Evolutionary conservation across 306 rosid species (phyloP).

Genomic region (Arachis hypogaea): DNA sequence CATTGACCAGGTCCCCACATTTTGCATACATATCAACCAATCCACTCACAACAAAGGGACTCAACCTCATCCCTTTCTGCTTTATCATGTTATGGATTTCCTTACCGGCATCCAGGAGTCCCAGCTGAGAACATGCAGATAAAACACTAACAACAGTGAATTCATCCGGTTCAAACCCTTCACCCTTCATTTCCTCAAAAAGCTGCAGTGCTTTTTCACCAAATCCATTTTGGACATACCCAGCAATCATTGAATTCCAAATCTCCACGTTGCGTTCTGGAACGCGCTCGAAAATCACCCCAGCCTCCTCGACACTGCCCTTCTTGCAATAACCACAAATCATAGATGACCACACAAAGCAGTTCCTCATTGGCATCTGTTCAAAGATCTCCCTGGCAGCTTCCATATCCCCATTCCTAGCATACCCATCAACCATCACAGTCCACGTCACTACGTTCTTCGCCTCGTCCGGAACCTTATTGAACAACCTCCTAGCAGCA

Average conservation of each 20-base stretch:
- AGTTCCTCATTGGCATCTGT: constrained; percentile 61
- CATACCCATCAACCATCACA: constrained; percentile 80
- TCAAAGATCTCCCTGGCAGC: constrained; percentile 65
- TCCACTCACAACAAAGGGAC: constrained; percentile 63
- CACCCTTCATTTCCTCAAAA: constrained; percentile 52
- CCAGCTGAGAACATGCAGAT: constrained; percentile 74
- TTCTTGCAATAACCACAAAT: constrained; percentile 71
- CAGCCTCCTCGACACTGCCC: constrained; percentile 56
- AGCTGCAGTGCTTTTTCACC: constrained; percentile 57
- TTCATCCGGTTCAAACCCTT: constrained; percentile 63
- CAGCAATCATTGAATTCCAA: constrained; percentile 80
- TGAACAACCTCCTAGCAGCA: constrained; percentile 58
- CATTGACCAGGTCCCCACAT: constrained; percentile 70
- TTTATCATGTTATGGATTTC: constrained; percentile 54
- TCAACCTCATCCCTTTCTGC: constrained; percentile 41
- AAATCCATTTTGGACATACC: constrained; percentile 69
- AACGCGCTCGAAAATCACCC: constrained; percentile 44
- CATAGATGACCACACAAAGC: constrained; percentile 77
- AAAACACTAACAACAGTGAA: constrained; percentile 62
- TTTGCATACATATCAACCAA: constrained; percentile 77
- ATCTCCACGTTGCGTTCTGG: constrained; percentile 63
- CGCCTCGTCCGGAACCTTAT: constrained; percentile 52
- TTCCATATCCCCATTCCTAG: constrained; percentile 68
- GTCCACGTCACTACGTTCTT: constrained; percentile 69
- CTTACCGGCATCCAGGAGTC: constrained; percentile 56